These are phyloP conservation scores for Cucurbita ficifolia DNA, from an alignment of 306 rosid genomes.

Conservation along the genomic window DNA sequence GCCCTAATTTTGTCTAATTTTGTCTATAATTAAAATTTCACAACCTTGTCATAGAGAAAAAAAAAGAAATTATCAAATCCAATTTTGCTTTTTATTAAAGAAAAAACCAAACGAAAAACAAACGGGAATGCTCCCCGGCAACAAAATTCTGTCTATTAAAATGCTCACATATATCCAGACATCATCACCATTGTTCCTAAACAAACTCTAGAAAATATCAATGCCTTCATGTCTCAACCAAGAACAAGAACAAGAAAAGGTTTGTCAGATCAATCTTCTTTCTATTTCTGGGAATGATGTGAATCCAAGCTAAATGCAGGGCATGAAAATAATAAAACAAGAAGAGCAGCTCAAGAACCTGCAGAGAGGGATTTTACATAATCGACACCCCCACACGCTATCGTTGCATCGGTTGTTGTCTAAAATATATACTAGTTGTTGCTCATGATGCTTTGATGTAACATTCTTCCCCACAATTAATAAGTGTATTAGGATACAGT, in stretches of 20 bases:
- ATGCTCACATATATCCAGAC: background rate
- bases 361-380: background rate
- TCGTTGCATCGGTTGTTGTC: background rate
- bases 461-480: constrained; percentile 7
- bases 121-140: no score
- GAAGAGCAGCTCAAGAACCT: constrained; percentile 1
- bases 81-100: no score
- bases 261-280: background rate
- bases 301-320: background rate
- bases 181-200: background rate
- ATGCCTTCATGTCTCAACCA: background rate
- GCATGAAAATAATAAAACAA: background rate
- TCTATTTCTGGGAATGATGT: background rate
- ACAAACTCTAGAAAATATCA: background rate
- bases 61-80: no score
- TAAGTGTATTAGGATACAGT: constrained; percentile 27
- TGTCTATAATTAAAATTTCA: no score
- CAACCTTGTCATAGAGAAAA: no score
- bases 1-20: no score
- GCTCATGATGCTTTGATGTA: background rate
- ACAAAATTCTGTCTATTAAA: background rate
- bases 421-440: constrained; percentile 5
- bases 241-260: background rate
- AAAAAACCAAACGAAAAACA: no score
- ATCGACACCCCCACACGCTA: background rate